Percentiles rank a stretch among this genome's conserved stretches.
phyloP scores from a whole-genome alignment of 768 basidiomycete species.

The Hebeloma cylindrosporum region DNA sequence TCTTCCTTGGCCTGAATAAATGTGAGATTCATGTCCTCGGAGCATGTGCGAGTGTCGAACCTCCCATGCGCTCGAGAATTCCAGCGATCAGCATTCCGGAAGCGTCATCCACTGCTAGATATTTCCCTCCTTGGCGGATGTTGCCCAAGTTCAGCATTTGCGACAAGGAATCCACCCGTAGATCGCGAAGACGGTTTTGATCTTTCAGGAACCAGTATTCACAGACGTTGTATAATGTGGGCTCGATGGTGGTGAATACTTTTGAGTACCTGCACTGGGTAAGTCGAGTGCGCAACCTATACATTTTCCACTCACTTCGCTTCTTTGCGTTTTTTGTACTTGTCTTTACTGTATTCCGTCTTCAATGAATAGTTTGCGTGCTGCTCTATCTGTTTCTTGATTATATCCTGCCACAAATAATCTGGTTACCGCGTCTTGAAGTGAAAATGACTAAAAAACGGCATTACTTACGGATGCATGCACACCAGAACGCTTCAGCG shows the following conservation, averaged over 20 bases:
- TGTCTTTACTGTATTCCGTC: constrained; percentile 98
- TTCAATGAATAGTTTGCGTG: constrained; percentile 92
- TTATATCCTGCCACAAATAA: constrained; percentile 72
- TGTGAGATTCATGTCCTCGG: constrained; percentile 5
- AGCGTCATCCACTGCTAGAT: constrained; percentile 89
- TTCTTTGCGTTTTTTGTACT: constrained; percentile 95
- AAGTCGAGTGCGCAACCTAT: constrained; percentile 1
- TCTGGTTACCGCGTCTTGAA: constrained; percentile 12
- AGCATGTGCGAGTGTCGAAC: constrained; percentile 35
- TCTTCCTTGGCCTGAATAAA: constrained; percentile 65
- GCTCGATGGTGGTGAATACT: constrained; percentile 82
- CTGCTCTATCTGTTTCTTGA: constrained; percentile 89
- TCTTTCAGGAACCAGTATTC: constrained; percentile 89
- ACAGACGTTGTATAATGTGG: constrained; percentile 84
- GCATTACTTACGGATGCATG: constrained; percentile 62
- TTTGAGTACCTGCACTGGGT: constrained; percentile 69
- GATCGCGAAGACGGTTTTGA: constrained; percentile 74
- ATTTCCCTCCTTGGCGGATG: constrained; percentile 82
- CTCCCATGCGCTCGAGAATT: constrained; percentile 84
- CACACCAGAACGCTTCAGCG: constrained; percentile 77
- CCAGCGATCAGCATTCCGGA: constrained; percentile 86
- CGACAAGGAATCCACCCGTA: constrained; percentile 85
- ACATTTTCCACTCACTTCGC: constrained; percentile 68
- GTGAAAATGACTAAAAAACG: constrained; percentile 17
- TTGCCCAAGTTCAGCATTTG: constrained; percentile 86